Evolutionary conservation across 257 asterid species (phyloP).

Genomic region (Eustoma russellianum): DNA sequence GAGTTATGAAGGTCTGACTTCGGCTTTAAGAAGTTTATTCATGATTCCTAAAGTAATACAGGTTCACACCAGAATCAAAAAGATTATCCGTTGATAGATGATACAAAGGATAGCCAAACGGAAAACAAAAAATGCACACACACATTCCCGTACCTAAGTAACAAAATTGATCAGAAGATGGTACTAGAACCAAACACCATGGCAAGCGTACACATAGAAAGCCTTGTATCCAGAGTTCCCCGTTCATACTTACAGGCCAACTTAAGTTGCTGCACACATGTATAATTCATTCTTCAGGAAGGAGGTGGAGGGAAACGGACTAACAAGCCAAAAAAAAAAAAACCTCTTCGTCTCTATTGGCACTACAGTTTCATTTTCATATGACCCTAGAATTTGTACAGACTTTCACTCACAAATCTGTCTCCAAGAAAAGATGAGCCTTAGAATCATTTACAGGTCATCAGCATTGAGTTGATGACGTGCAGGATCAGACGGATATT

Average conservation of each 20-base stretch:
- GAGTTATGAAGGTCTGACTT: too few species aligned
- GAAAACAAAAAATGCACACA: too few species aligned
- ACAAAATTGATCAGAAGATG: neutral
- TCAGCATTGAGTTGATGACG: conserved; percentile 79
- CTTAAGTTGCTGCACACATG: conserved; percentile 6
- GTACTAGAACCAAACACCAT: neutral
- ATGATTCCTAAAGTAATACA: too few species aligned
- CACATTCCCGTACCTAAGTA: too few species aligned
- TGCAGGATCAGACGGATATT: conserved; percentile 76
- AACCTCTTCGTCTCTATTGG: too few species aligned
- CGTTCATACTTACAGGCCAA: conserved; percentile 2
- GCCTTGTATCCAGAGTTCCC: conserved; percentile 8
- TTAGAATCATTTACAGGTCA: conserved; percentile 51
- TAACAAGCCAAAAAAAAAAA: too few species aligned
- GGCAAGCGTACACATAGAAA: conserved; percentile 4
- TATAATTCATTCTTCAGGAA: neutral
- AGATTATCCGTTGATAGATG: neutral
- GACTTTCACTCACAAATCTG: conserved; percentile 5
- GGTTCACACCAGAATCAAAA: neutral
- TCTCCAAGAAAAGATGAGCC: neutral
- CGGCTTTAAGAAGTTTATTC: too few species aligned
- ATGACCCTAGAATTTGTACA: conserved; percentile 27
- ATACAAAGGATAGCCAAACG: neutral
- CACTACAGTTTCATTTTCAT: conserved; percentile 6
- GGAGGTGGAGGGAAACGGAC: too few species aligned